phyloP scores from a whole-genome alignment of 257 asterid species.

The Lithospermum erythrorhizon region DNA sequence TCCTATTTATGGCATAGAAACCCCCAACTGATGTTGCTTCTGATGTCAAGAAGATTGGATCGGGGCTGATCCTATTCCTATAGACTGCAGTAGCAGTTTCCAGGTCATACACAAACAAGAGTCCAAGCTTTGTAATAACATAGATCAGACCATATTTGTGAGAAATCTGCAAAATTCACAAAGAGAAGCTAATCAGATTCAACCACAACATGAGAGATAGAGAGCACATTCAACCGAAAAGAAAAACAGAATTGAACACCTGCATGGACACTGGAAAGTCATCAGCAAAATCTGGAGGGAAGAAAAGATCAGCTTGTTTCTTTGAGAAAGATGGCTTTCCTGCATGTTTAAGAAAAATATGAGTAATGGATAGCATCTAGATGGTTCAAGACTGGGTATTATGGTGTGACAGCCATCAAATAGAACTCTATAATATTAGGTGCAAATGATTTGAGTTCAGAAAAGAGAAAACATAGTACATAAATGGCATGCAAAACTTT shows the following conservation, averaged over 20 bases:
- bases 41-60: constrained; percentile 86
- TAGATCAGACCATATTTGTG: constrained; percentile 83
- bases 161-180: constrained; percentile 62
- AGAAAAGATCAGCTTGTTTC: constrained; percentile 98
- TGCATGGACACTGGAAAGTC: constrained; percentile 99
- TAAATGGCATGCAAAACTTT: not conserved
- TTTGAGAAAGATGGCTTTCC: constrained; percentile 89
- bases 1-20: constrained; percentile 89
- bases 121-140: constrained; percentile 97
- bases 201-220: no score
- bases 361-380: not conserved
- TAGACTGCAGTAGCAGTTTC: constrained; percentile 94
- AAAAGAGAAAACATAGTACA: not conserved
- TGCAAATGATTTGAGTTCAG: not conserved
- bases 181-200: constrained; percentile 1
- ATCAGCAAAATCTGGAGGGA: constrained; percentile 94
- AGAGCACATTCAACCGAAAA: constrained; percentile 5
- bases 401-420: not conserved
- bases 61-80: constrained; percentile 97
- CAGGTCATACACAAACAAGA: constrained; percentile 92
- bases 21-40: constrained; percentile 96
- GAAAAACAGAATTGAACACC: constrained; percentile 30
- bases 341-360: constrained; percentile 20
- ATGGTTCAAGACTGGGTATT: not conserved
- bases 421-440: not conserved